Base-by-base conservation (phyloP, 768 basidiomycete genomes). In the Mrakia gelida region DNA sequence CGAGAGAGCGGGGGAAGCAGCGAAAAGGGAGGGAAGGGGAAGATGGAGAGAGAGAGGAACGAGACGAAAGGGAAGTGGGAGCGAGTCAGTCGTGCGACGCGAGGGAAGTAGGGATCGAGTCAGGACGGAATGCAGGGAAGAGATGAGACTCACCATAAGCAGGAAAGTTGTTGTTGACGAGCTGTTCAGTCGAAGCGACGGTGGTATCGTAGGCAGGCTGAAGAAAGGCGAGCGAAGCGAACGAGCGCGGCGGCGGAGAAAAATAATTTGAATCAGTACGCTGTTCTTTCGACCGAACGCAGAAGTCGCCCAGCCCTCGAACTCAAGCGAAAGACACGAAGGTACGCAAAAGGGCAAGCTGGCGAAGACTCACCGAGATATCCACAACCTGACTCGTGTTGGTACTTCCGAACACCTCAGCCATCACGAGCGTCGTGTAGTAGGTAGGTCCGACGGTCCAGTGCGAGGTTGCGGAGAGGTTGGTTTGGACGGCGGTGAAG, bases 371-470 rank as follows among this genome's bases (percentile, higher is more conserved):
- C 68, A 87, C 86, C n/a, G 83, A 82, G 45, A 92, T 86, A 83
- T 94, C 92, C 49, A 91, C 84, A 43, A 94, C 86, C 78, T 88
- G 91, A 1, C 91, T 89, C 1, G 83, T 85, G 83, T 90, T 90
- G 59, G 88, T 88, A 65, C 87, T 85, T n/a, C 91, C 92, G 45
- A 93, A 86, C 5, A 88, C 86, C 83, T 94, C 92, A 0, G 92
- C 88, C 59, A 91, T 86, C 80, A 90, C 87, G 34, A 95, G 84
- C 1, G 90, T 87, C 0, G 92, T 87, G 84, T 93, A 94, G 85
- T 91, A 92, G 65, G 91, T 84, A 0, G 91, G 88, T 4, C 91
- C 91, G 56, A 91, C 86, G 1, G 91, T 91, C 92, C 92, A 93
- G 83, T 91, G 85, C 78, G 87, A 87, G 83, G 86, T 89, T 0